Evolutionary conservation across 1,139 yeast species (phyloP).

Genomic region (Pneumocystis murina): DNA sequence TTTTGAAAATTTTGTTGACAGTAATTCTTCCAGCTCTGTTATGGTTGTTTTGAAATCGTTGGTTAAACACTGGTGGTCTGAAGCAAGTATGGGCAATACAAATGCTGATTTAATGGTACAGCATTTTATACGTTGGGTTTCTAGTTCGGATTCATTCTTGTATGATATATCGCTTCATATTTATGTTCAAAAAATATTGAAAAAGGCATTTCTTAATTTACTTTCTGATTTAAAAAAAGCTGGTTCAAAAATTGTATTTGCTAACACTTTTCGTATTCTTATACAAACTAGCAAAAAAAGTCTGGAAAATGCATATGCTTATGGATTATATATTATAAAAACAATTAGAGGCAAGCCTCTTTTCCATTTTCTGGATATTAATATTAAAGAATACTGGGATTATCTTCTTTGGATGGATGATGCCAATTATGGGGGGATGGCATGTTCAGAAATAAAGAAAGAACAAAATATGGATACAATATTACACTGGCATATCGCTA

Average conservation of each 20-base stretch:
- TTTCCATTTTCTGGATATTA: conserved; percentile 66
- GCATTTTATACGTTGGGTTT: conserved; percentile 77
- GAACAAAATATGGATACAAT: conserved; percentile 26
- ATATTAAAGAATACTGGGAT: conserved; percentile 77
- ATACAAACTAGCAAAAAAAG: conserved; percentile 61
- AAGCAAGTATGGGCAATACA: conserved; percentile 50
- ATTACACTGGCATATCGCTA: conserved; percentile 71
- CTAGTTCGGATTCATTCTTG: conserved; percentile 52
- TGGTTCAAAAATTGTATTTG: conserved; percentile 68
- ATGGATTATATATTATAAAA: conserved; percentile 73
- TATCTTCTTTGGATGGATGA: conserved; percentile 87
- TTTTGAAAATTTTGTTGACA: conserved; percentile 18
- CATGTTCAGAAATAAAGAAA: conserved; percentile 44
- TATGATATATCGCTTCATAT: conserved; percentile 71
- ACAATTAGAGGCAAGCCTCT: conserved; percentile 69
- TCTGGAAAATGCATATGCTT: conserved; percentile 82
- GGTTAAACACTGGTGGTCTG: conserved; percentile 91
- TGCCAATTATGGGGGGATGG: conserved; percentile 72
- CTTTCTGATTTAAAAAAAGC: conserved; percentile 64
- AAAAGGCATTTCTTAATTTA: conserved; percentile 67
- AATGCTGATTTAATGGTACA: conserved; percentile 81
- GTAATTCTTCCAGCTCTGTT: conserved; percentile 44
- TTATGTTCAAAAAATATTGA: conserved; percentile 75
- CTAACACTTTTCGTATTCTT: conserved; percentile 61
- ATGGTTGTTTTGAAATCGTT: conserved; percentile 50